A percentile compares a stretch with the other conserved stretches of the same genome.
These are phyloP conservation scores for Teunomyces barrocoloradensis DNA, from an alignment of 805 yeast genomes.

Conservation along the genomic window DNA sequence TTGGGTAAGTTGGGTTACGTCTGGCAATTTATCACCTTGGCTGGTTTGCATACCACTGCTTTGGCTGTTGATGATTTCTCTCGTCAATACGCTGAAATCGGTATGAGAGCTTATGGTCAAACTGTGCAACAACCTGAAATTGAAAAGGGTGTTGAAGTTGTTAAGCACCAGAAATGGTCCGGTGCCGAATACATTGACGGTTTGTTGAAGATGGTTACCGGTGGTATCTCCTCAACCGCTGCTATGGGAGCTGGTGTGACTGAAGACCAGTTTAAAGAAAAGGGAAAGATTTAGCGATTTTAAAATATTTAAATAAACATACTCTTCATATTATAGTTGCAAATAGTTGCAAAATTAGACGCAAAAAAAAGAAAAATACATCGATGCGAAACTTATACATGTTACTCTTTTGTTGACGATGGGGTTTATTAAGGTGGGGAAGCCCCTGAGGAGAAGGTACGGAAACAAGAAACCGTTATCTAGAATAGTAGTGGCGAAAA, in stretches of 20 bases:
- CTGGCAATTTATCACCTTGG: slow-evolving; percentile 97
- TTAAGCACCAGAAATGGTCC: slow-evolving; percentile 98
- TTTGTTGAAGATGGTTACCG: slow-evolving; percentile 82
- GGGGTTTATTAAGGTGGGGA: slow-evolving; percentile 29
- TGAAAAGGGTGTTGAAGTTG: slow-evolving; percentile 86
- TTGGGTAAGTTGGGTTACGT: slow-evolving; percentile 87
- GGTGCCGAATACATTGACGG: slow-evolving; percentile 97
- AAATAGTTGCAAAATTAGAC: background rate
- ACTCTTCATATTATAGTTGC: background rate
- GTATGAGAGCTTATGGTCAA: slow-evolving; percentile 96
- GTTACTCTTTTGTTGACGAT: slow-evolving; percentile 8
- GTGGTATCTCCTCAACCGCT: slow-evolving; percentile 93
- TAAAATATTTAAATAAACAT: background rate
- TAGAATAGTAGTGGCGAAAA: background rate
- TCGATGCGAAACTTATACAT: too few relatives aligned
- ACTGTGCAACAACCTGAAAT: slow-evolving; percentile 85
- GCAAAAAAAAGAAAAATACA: too few relatives aligned
- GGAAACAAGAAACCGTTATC: background rate
- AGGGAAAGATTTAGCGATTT: slow-evolving; percentile 16
- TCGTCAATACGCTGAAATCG: slow-evolving; percentile 69
- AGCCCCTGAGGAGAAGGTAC: slow-evolving; percentile 16
- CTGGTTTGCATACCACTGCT: slow-evolving; percentile 95
- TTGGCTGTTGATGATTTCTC: slow-evolving; percentile 86
- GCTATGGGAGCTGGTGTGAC: slow-evolving; percentile 99
- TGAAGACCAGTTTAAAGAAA: slow-evolving; percentile 83